Evolutionary conservation across 2,329 filamentous ascomycete species (phyloP).

Genomic region (Fusarium acutatum): DNA sequence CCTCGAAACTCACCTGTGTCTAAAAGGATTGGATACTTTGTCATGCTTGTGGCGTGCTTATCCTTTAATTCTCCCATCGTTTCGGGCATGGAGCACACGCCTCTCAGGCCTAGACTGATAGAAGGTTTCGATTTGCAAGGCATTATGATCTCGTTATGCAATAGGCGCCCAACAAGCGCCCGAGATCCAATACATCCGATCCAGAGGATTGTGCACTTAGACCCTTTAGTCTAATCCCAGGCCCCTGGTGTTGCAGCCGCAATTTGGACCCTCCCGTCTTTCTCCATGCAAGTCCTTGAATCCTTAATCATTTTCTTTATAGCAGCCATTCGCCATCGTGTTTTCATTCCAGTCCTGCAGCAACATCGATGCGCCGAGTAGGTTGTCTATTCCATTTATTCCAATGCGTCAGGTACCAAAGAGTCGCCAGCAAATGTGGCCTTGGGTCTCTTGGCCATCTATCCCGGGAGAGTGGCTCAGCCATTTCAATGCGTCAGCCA

Average conservation of each 20-base stretch:
- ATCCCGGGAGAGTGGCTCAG: conserved; percentile 35
- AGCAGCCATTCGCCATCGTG: not conserved
- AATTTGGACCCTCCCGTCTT: conserved; percentile 18
- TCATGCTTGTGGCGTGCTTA: conserved; percentile 17
- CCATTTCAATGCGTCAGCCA: conserved; percentile 37
- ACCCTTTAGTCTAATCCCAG: conserved; percentile 20
- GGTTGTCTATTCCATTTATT: not conserved
- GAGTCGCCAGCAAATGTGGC: not conserved
- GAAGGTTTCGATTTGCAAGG: conserved; percentile 18
- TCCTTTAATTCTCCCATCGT: conserved; percentile 21
- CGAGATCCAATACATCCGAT: conserved; percentile 3
- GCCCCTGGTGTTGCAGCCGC: conserved; percentile 24
- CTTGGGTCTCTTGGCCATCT: not conserved
- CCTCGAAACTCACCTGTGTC: not conserved
- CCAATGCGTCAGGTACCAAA: not conserved
- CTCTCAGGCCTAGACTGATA: conserved; percentile 28
- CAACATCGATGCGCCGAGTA: not conserved
- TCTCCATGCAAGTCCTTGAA: conserved; percentile 21
- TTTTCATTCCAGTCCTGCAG: not conserved
- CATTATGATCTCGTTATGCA: conserved; percentile 5
- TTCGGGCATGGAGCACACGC: conserved; percentile 38
- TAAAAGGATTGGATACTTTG: not conserved
- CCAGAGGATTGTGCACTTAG: not conserved
- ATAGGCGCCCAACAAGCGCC: conserved; percentile 34
- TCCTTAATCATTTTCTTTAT: not conserved